Evolutionary conservation across 345 rosid genomes (phyloP).

Genomic region (Acer yangbiense): DNA sequence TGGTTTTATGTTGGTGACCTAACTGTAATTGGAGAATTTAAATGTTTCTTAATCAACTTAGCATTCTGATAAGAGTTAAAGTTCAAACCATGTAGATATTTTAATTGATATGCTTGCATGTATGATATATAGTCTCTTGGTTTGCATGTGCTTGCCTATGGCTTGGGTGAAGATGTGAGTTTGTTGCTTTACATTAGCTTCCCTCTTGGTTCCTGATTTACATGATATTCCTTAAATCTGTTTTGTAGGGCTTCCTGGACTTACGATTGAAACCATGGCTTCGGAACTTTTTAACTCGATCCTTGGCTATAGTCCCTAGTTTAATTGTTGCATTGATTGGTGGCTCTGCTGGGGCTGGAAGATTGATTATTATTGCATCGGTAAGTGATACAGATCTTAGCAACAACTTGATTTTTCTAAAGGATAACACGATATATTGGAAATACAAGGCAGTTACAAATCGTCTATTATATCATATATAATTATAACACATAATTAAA

Average conservation of each 20-base stretch:
- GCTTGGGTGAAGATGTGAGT: background rate
- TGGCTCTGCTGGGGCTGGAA: conserved; percentile 92
- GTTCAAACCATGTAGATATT: background rate
- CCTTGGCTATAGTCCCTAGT: conserved; percentile 93
- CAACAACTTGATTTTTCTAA: background rate
- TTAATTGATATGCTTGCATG: background rate
- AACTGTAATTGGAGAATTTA: background rate
- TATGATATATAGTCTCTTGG: background rate
- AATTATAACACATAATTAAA: background rate
- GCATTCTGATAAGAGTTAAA: background rate
- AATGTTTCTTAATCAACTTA: conserved; percentile 3
- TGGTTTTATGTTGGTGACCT: too few relatives aligned
- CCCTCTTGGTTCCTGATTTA: background rate
- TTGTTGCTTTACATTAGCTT: background rate
- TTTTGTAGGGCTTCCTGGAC: conserved; percentile 74
- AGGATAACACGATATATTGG: conserved; percentile 1
- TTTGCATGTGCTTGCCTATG: background rate
- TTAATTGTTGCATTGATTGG: conserved; percentile 84
- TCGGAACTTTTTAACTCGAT: conserved; percentile 79
- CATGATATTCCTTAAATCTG: background rate
- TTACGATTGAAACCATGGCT: conserved; percentile 79
- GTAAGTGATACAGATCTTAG: conserved; percentile 29
- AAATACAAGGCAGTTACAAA: background rate
- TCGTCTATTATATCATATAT: background rate
- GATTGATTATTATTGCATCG: conserved; percentile 90